These are phyloP conservation scores for Firmiana major DNA, from an alignment of 345 rosid genomes.

Conservation along the genomic window DNA sequence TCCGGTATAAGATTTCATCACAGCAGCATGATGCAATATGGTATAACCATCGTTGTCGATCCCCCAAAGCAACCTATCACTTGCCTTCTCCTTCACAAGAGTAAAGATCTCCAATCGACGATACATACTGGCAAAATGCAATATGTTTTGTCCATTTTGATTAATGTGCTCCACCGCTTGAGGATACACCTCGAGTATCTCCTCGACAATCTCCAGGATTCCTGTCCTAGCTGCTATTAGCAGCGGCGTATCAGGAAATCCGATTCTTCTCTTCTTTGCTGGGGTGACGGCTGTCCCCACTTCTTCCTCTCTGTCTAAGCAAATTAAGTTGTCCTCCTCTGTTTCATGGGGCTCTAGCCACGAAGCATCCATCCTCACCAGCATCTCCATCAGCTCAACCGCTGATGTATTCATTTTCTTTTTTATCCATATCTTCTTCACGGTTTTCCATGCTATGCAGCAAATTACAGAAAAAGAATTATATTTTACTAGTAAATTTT, in stretches of 20 bases:
- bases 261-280: background rate
- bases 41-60: constrained; percentile 19
- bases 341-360: background rate
- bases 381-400: background rate
- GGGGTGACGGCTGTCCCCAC: too few relatives aligned
- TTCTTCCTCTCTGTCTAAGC: background rate
- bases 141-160: constrained; percentile 3
- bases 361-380: background rate
- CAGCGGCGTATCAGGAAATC: background rate
- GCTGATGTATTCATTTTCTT: background rate
- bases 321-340: background rate
- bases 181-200: constrained; percentile 1
- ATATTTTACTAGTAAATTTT: too few relatives aligned
- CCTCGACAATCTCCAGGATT: constrained; percentile 1
- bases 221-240: constrained; percentile 10
- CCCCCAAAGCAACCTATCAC: background rate
- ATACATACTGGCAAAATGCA: constrained; percentile 3
- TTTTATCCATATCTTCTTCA: background rate
- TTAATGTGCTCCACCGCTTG: constrained; percentile 13
- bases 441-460: background rate
- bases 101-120: background rate
- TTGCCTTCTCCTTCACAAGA: background rate
- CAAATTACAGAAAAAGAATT: too few relatives aligned
- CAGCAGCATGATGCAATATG: constrained; percentile 24
- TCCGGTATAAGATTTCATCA: background rate